A percentile compares a stretch with the other conserved stretches of the same genome.
Evolutionary conservation across 129 eudicot genomes (phyloP).

Genomic region (Chrysanthemum seticuspe): DNA sequence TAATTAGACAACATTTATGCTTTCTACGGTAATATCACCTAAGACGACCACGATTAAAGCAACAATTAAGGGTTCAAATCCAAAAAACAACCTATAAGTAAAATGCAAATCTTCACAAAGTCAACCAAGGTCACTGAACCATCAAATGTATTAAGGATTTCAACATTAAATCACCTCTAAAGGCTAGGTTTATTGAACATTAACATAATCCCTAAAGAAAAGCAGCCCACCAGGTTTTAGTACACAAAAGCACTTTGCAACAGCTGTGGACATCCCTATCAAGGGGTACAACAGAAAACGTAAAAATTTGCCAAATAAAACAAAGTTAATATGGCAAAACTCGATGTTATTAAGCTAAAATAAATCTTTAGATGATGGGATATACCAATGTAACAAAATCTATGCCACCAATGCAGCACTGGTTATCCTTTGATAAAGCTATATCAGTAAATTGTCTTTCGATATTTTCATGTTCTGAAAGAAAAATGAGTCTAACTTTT

Average conservation of each 20-base stretch:
- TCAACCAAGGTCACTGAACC: no score
- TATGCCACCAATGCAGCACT: conserved; percentile 78
- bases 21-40: no score
- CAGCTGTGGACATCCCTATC: conserved; percentile 62
- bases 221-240: conserved; percentile 87
- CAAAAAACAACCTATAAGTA: no score
- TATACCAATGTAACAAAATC: conserved; percentile 79
- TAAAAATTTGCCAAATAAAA: conserved; percentile 61
- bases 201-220: conserved; percentile 94
- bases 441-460: conserved; percentile 13
- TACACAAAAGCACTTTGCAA: conserved; percentile 72
- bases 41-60: no score
- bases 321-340: neutral
- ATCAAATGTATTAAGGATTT: no score
- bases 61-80: no score
- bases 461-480: conserved; percentile 32
- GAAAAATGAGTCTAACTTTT: neutral
- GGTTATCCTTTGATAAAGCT: conserved; percentile 32
- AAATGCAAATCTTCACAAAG: no score
- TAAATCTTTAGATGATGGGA: neutral
- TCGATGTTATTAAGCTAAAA: neutral
- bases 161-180: no score
- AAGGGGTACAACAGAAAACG: conserved; percentile 80
- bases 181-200: neutral
- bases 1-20: no score